Conservation (phyloP, 2,329 filamentous ascomycete species). For the Trichoderma cornu-damae region DNA sequence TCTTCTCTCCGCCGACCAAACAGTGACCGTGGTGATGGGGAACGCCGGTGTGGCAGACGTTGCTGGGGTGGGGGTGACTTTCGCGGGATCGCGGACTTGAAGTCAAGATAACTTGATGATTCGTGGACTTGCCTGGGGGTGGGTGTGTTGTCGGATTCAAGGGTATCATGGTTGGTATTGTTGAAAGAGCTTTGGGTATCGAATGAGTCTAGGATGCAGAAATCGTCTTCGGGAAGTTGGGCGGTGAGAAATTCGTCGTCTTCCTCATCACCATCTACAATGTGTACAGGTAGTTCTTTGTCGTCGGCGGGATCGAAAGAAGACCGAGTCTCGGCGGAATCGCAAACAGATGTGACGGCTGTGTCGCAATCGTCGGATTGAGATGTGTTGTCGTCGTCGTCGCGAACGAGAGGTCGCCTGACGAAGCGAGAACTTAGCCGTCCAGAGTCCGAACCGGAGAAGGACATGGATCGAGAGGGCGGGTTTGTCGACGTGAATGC, state of each 20-base stretch:
- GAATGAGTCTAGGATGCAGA: conserved; percentile 28
- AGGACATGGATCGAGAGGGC: conserved; percentile 47
- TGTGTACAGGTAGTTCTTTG: conserved; percentile 29
- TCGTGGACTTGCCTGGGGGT: conserved; percentile 36
- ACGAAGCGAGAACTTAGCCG: conserved; percentile 32
- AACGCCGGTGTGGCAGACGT: conserved; percentile 26
- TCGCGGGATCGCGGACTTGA: conserved; percentile 30
- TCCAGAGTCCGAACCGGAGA: conserved; percentile 47
- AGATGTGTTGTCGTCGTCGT: conserved; percentile 43
- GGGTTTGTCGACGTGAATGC: conserved; percentile 34
- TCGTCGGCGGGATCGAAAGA: conserved; percentile 29
- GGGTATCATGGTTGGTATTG: conserved; percentile 30
- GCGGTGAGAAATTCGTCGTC: conserved; percentile 36
- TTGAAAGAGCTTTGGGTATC: conserved; percentile 27
- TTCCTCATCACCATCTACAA: conserved; percentile 30
- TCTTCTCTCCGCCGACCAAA: conserved; percentile 27
- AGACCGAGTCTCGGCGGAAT: conserved; percentile 43
- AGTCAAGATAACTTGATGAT: conserved; percentile 36
- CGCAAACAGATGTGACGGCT: conserved; percentile 42
- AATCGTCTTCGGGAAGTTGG: conserved; percentile 38
- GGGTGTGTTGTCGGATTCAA: conserved; percentile 42
- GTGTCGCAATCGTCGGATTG: conserved; percentile 43
- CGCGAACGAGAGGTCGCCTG: conserved; percentile 30
- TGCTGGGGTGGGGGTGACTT: conserved; percentile 33
- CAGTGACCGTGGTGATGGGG: conserved; percentile 35